These are phyloP conservation scores for Tylopilus balloui DNA, from an alignment of 768 basidiomycete species.

Conservation along the genomic window DNA sequence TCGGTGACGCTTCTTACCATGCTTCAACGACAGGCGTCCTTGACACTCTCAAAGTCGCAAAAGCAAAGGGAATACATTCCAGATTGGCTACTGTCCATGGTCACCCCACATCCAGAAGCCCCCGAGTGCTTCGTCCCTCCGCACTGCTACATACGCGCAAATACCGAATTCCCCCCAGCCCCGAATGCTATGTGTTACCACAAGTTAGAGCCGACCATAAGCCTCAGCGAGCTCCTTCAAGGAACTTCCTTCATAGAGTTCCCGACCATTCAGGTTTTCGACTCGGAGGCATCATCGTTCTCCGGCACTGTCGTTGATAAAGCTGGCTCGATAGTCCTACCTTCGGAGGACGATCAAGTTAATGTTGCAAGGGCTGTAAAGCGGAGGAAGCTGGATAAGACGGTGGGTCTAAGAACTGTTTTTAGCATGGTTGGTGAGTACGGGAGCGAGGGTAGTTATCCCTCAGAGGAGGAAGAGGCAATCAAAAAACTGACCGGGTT, in stretches of 20 bases:
- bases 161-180: constrained; percentile 25
- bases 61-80: constrained; percentile 50
- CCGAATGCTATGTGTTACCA: constrained; percentile 44
- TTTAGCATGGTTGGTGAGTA: constrained; percentile 56
- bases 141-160: constrained; percentile 56
- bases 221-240: constrained; percentile 47
- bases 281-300: constrained; percentile 50
- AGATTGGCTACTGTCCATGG: constrained; percentile 52
- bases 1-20: constrained; percentile 44
- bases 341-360: constrained; percentile 12
- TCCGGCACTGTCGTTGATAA: constrained; percentile 55
- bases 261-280: constrained; percentile 76
- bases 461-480: constrained; percentile 21
- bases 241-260: constrained; percentile 76
- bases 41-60: constrained; percentile 17
- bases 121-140: constrained; percentile 53
- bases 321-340: constrained; percentile 35
- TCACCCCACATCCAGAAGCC: constrained; percentile 50
- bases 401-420: constrained; percentile 53
- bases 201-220: constrained; percentile 47
- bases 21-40: constrained; percentile 42
- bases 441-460: constrained; percentile 46
- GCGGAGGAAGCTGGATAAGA: constrained; percentile 50
- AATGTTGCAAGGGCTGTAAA: constrained; percentile 42
- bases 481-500: constrained; percentile 11